A percentile compares a stretch with the other conserved stretches of the same genome.
Evolutionary conservation across 108 stramenopile species (phyloP).

Genomic region (Cyclotella cryptica): DNA sequence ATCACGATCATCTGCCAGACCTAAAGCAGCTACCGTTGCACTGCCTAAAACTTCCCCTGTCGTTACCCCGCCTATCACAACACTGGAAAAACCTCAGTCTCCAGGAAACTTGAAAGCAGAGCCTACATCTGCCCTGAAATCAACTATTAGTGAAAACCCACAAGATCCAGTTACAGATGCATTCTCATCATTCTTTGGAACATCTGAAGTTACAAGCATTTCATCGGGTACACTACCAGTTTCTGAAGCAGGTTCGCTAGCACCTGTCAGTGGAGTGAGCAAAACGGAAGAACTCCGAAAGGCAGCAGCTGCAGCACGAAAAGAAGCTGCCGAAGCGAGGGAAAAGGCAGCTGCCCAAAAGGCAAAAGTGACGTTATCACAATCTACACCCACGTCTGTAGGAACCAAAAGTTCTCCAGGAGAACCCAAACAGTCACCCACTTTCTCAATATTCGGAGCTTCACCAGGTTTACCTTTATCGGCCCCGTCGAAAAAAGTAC

Average conservation of each 20-base stretch:
- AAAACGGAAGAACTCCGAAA: conserved; percentile 32
- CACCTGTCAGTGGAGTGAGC: neutral
- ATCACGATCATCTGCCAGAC: neutral
- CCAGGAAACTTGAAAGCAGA: neutral
- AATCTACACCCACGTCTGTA: neutral
- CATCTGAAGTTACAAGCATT: conserved; percentile 6
- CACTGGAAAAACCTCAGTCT: neutral
- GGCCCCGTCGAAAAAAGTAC: neutral
- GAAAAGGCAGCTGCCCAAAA: conserved; percentile 31
- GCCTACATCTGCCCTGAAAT: neutral
- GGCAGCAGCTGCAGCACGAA: conserved; percentile 27
- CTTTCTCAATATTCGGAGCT: conserved; percentile 13
- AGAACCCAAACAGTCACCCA: neutral
- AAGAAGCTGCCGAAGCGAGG: conserved; percentile 39
- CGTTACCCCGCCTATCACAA: neutral
- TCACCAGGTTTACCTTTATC: neutral
- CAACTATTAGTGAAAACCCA: conserved; percentile 23
- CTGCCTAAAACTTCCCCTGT: neutral
- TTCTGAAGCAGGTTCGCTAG: no score
- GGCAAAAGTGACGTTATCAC: neutral
- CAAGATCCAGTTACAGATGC: conserved; percentile 34
- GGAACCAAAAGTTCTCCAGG: neutral
- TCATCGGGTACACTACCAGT: neutral
- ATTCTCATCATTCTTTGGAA: conserved; percentile 24
- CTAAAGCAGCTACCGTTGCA: neutral